These are phyloP conservation scores for Solanum gandarillasii DNA, from an alignment of 257 asterid genomes.

Conservation along the genomic window DNA sequence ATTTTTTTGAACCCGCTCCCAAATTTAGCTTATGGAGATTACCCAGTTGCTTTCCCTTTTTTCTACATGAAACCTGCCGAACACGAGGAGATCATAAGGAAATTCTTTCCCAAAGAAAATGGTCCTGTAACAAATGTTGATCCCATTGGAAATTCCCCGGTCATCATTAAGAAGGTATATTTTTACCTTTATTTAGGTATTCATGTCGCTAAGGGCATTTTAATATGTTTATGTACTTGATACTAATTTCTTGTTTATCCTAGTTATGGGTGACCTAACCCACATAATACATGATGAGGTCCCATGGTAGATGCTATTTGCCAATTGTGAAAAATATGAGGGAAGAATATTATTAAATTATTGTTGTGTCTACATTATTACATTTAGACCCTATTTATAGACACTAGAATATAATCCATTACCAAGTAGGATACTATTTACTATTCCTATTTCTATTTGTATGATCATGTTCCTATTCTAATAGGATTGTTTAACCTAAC, in stretches of 20 bases:
- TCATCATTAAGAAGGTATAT: slow-evolving; percentile 42
- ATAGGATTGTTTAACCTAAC: no score
- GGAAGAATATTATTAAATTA: no score
- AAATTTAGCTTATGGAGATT: slow-evolving; percentile 27
- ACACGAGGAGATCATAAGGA: slow-evolving; percentile 31
- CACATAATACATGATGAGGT: neutral
- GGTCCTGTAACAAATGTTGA: slow-evolving; percentile 48
- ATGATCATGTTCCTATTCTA: no score
- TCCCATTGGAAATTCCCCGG: slow-evolving; percentile 59
- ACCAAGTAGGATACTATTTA: no score
- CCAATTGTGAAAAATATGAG: no score
- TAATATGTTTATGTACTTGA: neutral
- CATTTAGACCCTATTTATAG: no score
- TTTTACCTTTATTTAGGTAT: neutral
- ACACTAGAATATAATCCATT: no score
- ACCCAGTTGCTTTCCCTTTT: slow-evolving; percentile 48
- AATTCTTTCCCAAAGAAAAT: slow-evolving; percentile 36
- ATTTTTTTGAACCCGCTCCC: slow-evolving; percentile 44
- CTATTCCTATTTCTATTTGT: no score
- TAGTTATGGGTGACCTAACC: neutral
- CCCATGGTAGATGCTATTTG: neutral
- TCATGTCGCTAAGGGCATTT: neutral
- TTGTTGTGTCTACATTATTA: no score
- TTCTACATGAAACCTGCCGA: slow-evolving; percentile 44
- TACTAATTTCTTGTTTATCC: neutral